These are phyloP conservation scores for Tolypocladium amazonense DNA, from an alignment of 2,329 filamentous ascomycete genomes.

Conservation along the genomic window DNA sequence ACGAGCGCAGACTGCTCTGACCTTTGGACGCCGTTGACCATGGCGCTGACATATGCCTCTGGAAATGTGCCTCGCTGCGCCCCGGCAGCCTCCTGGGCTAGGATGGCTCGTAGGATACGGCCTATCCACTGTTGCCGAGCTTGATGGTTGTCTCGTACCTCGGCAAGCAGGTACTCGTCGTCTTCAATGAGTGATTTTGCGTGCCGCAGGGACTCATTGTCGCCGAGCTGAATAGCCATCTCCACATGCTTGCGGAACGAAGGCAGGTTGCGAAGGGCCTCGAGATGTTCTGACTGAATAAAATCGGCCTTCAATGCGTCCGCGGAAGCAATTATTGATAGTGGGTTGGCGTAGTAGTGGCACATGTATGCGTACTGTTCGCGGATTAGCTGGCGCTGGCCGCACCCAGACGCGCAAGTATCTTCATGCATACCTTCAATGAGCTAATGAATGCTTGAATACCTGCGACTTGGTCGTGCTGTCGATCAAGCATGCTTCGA, in stretches of 20 bases:
- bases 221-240: slow-evolving; percentile 28
- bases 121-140: slow-evolving; percentile 24
- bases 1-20: slow-evolving; percentile 44
- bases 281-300: slow-evolving; percentile 50
- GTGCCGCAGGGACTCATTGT: slow-evolving; percentile 31
- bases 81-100: slow-evolving; percentile 30
- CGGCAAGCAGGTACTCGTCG: slow-evolving; percentile 41
- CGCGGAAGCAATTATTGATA: slow-evolving; percentile 49
- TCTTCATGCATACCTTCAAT: slow-evolving; percentile 42
- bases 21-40: slow-evolving; percentile 42
- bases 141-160: slow-evolving; percentile 23
- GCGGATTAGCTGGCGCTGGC: background rate
- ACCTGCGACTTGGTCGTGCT: slow-evolving; percentile 67
- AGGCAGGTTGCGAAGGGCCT: slow-evolving; percentile 55
- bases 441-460: slow-evolving; percentile 62
- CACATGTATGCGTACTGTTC: slow-evolving; percentile 73
- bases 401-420: background rate
- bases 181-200: slow-evolving; percentile 44
- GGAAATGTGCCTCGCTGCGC: slow-evolving; percentile 32
- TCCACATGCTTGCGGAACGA: slow-evolving; percentile 56
- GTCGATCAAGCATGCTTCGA: slow-evolving; percentile 55
- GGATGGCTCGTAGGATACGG: slow-evolving; percentile 37
- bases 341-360: slow-evolving; percentile 69
- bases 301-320: slow-evolving; percentile 7
- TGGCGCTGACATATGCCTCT: slow-evolving; percentile 49